These are phyloP conservation scores for Haberlea rhodopensis DNA, from an alignment of 257 asterid genomes.

Conservation along the genomic window DNA sequence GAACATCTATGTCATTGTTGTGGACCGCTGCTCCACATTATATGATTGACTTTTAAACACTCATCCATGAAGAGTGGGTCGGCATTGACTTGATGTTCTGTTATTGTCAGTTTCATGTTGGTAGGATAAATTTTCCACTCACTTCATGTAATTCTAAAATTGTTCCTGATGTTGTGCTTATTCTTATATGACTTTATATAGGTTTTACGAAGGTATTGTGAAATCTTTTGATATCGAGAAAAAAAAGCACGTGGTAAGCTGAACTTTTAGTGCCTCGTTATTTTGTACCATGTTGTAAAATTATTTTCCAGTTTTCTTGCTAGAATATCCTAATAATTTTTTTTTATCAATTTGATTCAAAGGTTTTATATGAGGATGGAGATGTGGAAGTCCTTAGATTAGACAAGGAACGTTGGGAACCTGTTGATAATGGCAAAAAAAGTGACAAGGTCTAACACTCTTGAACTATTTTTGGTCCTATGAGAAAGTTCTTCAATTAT, in stretches of 20 bases:
- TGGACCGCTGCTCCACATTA: constrained; percentile 5
- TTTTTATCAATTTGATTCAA: constrained; percentile 22
- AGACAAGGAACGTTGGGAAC: too few relatives aligned
- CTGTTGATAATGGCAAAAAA: constrained; percentile 30
- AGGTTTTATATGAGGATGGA: constrained; percentile 52
- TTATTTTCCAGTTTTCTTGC: constrained; percentile 9
- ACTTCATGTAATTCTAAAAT: background rate
- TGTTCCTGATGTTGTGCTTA: constrained; percentile 11
- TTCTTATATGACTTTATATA: too few relatives aligned
- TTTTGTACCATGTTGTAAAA: constrained; percentile 3
- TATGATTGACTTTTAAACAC: too few relatives aligned
- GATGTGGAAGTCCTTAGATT: constrained; percentile 58
- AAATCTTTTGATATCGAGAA: constrained; percentile 81
- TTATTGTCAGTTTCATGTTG: background rate
- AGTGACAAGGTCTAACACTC: constrained; percentile 39
- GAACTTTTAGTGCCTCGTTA: constrained; percentile 25
- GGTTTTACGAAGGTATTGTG: too few relatives aligned
- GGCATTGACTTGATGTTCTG: background rate
- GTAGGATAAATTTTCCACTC: background rate
- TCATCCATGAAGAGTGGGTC: constrained; percentile 5
- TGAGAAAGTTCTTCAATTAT: constrained; percentile 8
- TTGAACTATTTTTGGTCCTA: constrained; percentile 4
- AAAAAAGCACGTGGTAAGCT: constrained; percentile 83
- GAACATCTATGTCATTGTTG: constrained; percentile 10
- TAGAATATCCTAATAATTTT: background rate